Base-by-base conservation (phyloP, 495 filamentous ascomycete species). In the Friedmanniomyces simplex region DNA sequence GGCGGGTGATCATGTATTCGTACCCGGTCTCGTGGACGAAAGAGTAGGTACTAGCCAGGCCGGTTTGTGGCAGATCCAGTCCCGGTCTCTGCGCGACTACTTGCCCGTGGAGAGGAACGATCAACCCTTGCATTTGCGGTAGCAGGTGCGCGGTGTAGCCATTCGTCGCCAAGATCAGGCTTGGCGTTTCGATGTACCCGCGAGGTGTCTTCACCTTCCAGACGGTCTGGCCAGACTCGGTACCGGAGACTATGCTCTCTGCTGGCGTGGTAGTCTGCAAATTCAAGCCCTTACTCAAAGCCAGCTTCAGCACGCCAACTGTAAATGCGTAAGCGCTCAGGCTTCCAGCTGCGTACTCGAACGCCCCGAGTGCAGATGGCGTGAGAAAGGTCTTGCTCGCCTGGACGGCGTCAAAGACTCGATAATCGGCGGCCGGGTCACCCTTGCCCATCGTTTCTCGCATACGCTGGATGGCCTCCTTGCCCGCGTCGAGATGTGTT, bases 161-260 rank as follows among this genome's bases (percentile, higher is more conserved):
- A 55, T 90, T 90, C 30, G 84, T 89, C 26, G 85, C 86, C 48
- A 87, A 66, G 10, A 89, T 72, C 1, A 89, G 73, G 45, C 74
- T 77, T 24, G 58, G 58, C 0, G 84, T 74, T 8, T 39, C 64
- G n/a, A 87, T 77, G 5, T 41, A 66, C 16, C 82, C 83, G 24
- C 80, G 71, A 14, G 67, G 54, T 1, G 84, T 87, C 25, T 76
- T 47, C 0, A 87, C 67, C 12, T 57, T 63, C 70, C 79, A 81
- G 0, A 16, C 42, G 21, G 18, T 16, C 21, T 62, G 16, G 34
- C 30, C 46, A n/a, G 18, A 5, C 21, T 62, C n/a, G 34, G 14
- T 34, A 30, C 30, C 28, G 45, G 26, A 63, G 7, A 8, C 7
- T 10, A 84, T 62, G 6, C 67, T 67, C 12, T 70, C 64, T 1